Evolutionary conservation across 805 yeast species (phyloP), one percentile per base, ranked within the genome.

Genomic region (Cyberlindnera samutprakarnensis): DNA sequence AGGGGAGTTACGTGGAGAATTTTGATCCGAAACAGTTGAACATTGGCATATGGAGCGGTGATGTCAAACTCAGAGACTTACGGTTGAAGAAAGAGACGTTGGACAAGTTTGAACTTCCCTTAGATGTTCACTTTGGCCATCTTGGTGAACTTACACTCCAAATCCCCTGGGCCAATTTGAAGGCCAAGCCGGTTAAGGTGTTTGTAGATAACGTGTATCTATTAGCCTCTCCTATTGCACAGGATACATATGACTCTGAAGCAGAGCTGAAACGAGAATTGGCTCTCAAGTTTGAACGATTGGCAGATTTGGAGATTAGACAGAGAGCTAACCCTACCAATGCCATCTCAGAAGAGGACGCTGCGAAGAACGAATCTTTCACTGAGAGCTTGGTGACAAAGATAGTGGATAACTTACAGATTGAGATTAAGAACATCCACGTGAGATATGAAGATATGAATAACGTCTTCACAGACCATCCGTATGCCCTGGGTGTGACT

Each of bases 41-140:
- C 47, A 88, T 92, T 34, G 98, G 97, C 5, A 87, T 92, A 21
- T 88, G 97, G 95, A 75, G 87, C 48, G 99, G 99, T 23, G 97
- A 92, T 63, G 97, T 88, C 19, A 84, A 84, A 53, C 64, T 92
- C 33, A 70, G 68, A 40, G 78, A 88, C 53, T 68, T 94, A 39
- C 70, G 78, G 36, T 64, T 92, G 37, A 86, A 84, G 58, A 80
- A 82, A 39, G 96, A 88, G 53, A 86, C 96, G 3, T 64, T 92
- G 28, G 98, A 94, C 56, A 72, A 81, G 45, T 69, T 92, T 42
- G 75, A 82, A 40, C 59, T 94, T 23, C 98, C 99, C 2, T 59
- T 92, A 23, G 84, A 88, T 53, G 90, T 94, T 11, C 72, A 74
- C 39, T 82, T 81, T 51, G 99, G 99, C 25, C 86, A 84, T 51